Percentiles rank a stretch among this genome's conserved stretches.
Evolutionary conservation across 108 stramenopile genomes (phyloP).

Genomic region (Conticribra guillardii): DNA sequence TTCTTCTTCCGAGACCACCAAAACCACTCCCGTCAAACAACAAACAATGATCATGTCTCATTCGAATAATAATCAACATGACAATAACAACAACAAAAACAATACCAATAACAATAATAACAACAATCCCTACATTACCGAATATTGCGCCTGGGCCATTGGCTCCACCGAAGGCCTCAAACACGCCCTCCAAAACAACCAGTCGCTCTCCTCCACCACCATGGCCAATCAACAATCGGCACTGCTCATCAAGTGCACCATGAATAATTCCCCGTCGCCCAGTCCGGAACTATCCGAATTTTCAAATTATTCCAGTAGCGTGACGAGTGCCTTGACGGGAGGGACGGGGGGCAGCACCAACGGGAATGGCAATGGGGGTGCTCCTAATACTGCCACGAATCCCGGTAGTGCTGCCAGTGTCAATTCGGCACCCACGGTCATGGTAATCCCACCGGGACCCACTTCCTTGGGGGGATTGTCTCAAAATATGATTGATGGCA

Average conservation of each 20-base stretch:
- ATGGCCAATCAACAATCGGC: too few species aligned
- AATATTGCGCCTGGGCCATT: constrained; percentile 25
- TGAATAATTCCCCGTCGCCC: not conserved
- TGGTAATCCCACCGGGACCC: not conserved
- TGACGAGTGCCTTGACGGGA: not conserved
- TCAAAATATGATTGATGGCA: constrained; percentile 15
- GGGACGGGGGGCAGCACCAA: constrained; percentile 4
- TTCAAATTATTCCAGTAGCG: too few species aligned
- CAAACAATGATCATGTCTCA: too few species aligned
- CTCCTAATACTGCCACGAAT: not conserved
- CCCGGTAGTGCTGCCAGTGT: not conserved
- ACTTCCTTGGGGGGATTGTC: constrained; percentile 27
- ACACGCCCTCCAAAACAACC: not conserved
- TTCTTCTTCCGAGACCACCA: too few species aligned
- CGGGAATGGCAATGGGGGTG: too few species aligned
- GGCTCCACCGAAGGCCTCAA: constrained; percentile 25
- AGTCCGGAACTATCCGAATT: constrained; percentile 11
- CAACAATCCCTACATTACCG: not conserved
- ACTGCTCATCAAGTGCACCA: constrained; percentile 8
- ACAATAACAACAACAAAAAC: too few species aligned
- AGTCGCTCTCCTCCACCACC: too few species aligned
- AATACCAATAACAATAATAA: too few species aligned
- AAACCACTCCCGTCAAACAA: too few species aligned
- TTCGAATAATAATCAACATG: too few species aligned
- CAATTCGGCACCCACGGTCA: not conserved